Base-by-base conservation (phyloP, 2,329 filamentous ascomycete genomes). In the Fusarium sp. region DNA sequence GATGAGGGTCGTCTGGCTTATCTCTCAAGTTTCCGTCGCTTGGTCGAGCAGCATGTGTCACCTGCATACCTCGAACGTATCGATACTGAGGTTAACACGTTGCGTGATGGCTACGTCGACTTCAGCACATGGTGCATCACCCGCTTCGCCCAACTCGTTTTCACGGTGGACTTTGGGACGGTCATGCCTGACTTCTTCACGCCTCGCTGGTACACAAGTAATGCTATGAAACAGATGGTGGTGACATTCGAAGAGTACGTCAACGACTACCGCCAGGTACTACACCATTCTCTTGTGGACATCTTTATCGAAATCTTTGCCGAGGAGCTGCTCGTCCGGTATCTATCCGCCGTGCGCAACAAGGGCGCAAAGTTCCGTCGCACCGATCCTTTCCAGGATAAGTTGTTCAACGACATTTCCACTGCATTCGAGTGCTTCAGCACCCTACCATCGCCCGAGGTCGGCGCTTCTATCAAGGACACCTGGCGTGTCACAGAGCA, bases 211-310 rank as follows among this genome's bases (percentile, higher is more conserved):
- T 99, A 99, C 81, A 84, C 87, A 44, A 89, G 90, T 75, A 94
- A 91, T 43, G 91, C 92, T 59, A 95, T 99, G 89, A 94, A 94
- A 76, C 93, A 95, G 74, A 97, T 99, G 84, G 92, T 94, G 48
- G 93, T 92, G 27, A 99, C 96, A 0, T 95, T 99, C 78, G 93
- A 97, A 73, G 96, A 98, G 81, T 99, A 99, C 82, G 88, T 98
- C 74, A 83, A 87, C 76, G 95, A 99, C 82, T 98, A 98, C 84
- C 87, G 90, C 64, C 85, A 89, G 55, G 92, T 97, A 22, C 87
- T 98, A 30, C 94, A 98, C 82, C 91, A 93, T 72, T 94, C 92
- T 6, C 87, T 98, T 9, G 89, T 92, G 60, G 95, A 98, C 78
- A 94, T 98, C 74, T 91, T 99, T 71, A 90, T 97, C 76, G 94